Percentiles rank a stretch among this genome's conserved stretches.
phyloP scores from a whole-genome alignment of 768 basidiomycete genomes.

The Tremella fuciformis region DNA sequence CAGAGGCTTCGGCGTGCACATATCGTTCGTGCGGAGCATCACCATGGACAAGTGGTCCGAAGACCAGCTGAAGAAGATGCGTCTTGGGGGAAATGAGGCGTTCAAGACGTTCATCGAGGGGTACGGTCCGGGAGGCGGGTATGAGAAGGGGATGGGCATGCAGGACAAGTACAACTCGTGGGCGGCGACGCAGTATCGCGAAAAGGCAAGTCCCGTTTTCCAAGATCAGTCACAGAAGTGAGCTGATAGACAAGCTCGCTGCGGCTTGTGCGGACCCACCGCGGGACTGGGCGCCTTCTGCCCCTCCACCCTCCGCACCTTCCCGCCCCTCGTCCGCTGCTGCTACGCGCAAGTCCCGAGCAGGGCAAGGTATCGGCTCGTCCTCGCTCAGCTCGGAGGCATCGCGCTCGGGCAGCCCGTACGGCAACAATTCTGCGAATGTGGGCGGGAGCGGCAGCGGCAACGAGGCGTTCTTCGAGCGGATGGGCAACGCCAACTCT shows the following conservation, averaged over 20 bases:
- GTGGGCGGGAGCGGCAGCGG: slow-evolving; percentile 54
- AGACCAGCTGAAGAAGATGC: slow-evolving; percentile 74
- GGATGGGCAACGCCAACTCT: slow-evolving; percentile 78
- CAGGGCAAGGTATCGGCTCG: slow-evolving; percentile 58
- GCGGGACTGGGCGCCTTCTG: slow-evolving; percentile 72
- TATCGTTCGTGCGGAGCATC: slow-evolving; percentile 80
- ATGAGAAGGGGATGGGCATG: slow-evolving; percentile 40
- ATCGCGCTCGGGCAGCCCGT: slow-evolving; percentile 60
- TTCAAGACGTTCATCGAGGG: slow-evolving; percentile 70
- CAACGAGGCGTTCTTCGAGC: slow-evolving; percentile 84
- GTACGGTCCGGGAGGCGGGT: slow-evolving; percentile 42
- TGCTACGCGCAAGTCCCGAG: slow-evolving; percentile 81
- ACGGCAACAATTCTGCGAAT: slow-evolving; percentile 51
- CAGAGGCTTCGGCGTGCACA: slow-evolving; percentile 83
- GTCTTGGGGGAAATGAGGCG: slow-evolving; percentile 83
- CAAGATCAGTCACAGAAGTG: slow-evolving; percentile 11
- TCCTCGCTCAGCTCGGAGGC: slow-evolving; percentile 55
- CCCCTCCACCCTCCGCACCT: slow-evolving; percentile 63
- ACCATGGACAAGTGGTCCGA: slow-evolving; percentile 97
- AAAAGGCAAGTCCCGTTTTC: slow-evolving; percentile 63
- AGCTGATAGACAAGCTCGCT: slow-evolving; percentile 61
- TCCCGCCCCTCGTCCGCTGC: slow-evolving; percentile 70
- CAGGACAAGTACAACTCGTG: slow-evolving; percentile 71
- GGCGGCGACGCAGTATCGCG: slow-evolving; percentile 90
- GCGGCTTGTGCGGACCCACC: slow-evolving; percentile 64